Base-by-base conservation (phyloP, 345 rosid genomes). In the Populus simonii region DNA sequence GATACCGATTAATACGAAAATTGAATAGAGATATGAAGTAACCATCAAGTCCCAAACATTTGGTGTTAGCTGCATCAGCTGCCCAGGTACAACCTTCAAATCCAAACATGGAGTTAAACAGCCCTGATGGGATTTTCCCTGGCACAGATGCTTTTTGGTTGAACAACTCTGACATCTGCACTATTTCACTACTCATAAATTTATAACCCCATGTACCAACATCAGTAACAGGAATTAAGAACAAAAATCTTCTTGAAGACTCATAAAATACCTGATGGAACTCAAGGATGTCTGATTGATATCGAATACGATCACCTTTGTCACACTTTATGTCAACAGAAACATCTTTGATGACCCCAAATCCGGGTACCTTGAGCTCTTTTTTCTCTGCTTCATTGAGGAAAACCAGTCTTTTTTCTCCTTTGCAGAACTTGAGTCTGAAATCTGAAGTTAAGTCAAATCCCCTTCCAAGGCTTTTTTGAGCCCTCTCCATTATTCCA, bases 101-200 rank as follows among this genome's bases (percentile, higher is more conserved):
- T 27, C 92, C 92, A 61, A 96, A 96, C 92, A 85, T 89, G 20
- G 91, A 63, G 72, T 96, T 96, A 82, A 96, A 96, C 29, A 57
- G 53, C 5, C 99, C 98, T 3, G 97, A 80, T 20, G 99, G 99
- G 11, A 96, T 89, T 83, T 93, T 96, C 5, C 99, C 97, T 2
- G 90, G 79, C 5, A 91, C 79, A 25, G 90, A 74, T 9, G 89
- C 82, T 67, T 83, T 84, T 62, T 80, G 93, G 79, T 96, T 96
- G 86, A 92, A 90, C 61, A 85, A 76, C 83, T 93, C 99, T 8
- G 97, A 89, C 99, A 96, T 96, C 99, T 96, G 76, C 73, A 61
- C 62, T n/a, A n/a, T 59, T 59, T 59, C 65, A 9, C 65, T 3
- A 4, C 65, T 10, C 65, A 8, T 55, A 55, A 55, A 1, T 22